phyloP scores from a whole-genome alignment of 108 stramenopile species.

The Poteriospumella lacustris region DNA sequence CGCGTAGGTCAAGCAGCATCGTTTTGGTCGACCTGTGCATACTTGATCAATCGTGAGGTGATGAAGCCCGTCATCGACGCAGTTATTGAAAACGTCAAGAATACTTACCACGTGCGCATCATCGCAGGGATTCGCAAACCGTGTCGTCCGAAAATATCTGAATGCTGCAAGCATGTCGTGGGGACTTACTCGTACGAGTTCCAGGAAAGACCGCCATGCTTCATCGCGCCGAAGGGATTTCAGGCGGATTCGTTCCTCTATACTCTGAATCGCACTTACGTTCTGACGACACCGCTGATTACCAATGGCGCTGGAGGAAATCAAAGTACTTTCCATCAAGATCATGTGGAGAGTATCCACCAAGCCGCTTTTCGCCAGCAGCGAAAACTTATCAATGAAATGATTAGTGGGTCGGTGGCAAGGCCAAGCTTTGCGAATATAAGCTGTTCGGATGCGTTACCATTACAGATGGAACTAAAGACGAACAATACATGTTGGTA shows the following conservation, averaged over 20 bases:
- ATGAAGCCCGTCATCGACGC: background rate
- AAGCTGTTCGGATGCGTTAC: background rate
- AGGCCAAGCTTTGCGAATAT: background rate
- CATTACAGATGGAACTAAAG: background rate
- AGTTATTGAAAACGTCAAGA: background rate
- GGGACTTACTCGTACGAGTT: background rate
- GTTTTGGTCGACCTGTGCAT: slow-evolving; percentile 19
- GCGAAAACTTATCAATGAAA: background rate
- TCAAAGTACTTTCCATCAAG: slow-evolving; percentile 20
- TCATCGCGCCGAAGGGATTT: background rate
- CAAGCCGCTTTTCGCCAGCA: background rate
- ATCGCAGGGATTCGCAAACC: background rate
- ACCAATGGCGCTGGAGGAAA: slow-evolving; percentile 10
- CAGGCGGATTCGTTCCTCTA: slow-evolving; percentile 11
- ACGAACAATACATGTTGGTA: no score
- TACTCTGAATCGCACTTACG: background rate
- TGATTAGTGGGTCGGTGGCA: background rate
- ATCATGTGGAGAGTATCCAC: slow-evolving; percentile 5
- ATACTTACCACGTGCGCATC: background rate
- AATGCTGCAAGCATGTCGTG: background rate
- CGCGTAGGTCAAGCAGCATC: background rate
- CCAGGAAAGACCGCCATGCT: background rate
- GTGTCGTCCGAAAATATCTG: slow-evolving; percentile 1
- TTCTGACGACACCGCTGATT: background rate
- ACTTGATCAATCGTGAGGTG: background rate